A percentile compares a stretch with the other conserved stretches of the same genome.
These are phyloP conservation scores for Phaseolus coccineus DNA, from an alignment of 331 rosid genomes.

Conservation along the genomic window DNA sequence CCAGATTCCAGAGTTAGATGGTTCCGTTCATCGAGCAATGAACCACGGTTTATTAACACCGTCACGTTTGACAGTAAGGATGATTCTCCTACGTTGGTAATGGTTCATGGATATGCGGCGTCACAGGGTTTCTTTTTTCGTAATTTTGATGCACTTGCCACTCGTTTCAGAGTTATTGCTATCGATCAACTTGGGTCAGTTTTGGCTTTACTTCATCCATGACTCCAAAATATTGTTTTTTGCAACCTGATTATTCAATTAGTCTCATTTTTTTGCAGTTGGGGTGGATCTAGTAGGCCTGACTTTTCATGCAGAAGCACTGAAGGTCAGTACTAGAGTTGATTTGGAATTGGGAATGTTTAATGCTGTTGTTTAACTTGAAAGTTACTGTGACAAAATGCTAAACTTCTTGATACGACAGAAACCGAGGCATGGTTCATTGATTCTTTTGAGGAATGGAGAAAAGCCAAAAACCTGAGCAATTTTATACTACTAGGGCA, in stretches of 20 bases:
- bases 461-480: constrained; percentile 90
- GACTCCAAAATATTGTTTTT: neutral
- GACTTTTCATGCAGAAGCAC: constrained; percentile 96
- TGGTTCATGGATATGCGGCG: constrained; percentile 84
- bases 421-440: constrained; percentile 97
- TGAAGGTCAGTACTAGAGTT: constrained; percentile 67
- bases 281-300: constrained; percentile 99
- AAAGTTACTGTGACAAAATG: constrained; percentile 5
- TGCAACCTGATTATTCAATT: neutral
- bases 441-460: constrained; percentile 99
- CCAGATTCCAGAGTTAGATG: constrained; percentile 86
- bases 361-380: constrained; percentile 34
- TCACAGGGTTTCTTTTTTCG: constrained; percentile 97
- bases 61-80: constrained; percentile 75
- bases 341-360: constrained; percentile 17
- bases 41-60: constrained; percentile 83
- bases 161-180: constrained; percentile 86
- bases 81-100: constrained; percentile 82
- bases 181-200: constrained; percentile 97
- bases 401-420: constrained; percentile 49
- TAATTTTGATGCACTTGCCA: constrained; percentile 92
- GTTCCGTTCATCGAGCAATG: constrained; percentile 87
- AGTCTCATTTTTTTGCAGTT: constrained; percentile 53
- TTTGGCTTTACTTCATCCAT: constrained; percentile 31
- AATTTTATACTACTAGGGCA: constrained; percentile 91